Evolutionary conservation across 352 stramenopile genomes (phyloP), one percentile per base, ranked within the genome.

Genomic region (Phytophthora tentaculata): DNA sequence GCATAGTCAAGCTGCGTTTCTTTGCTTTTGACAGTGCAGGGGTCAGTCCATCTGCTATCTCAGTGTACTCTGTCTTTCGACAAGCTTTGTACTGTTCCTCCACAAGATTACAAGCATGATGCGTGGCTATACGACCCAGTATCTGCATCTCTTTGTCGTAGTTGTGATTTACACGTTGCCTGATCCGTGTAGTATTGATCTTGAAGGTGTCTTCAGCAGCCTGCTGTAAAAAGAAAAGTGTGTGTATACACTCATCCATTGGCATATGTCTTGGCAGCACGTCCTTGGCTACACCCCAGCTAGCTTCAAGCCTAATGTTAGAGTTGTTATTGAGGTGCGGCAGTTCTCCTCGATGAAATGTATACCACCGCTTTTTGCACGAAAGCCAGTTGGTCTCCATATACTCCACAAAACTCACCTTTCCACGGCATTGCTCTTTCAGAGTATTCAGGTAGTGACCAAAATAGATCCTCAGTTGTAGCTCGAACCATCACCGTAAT

Each of bases 241-340:
- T 24, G 0, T 64, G 47, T 4, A 64, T 56, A 23, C 39, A 57
- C 12, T 56, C 47, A 28, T 44, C 57, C 32, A 57, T 55, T 8
- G 57, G n/a, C 5, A 58, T 54, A 28, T 60, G 39, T 9, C 22
- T 17, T 9, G 17, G n/a, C 4, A 61, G 26, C 5, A 12, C 32
- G 19, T 52, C n/a, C 26, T 68, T 68, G 5, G 44, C 23, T 9
- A 28, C 28, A 2, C 41, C 51, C 50, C 60, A 67, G 13, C 43
- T 59, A 5, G 39, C 50, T 29, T 60, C 44, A 0, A 61, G n/a
- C 5, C 61, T 7, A 24, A 57, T 61, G 23, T 57, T 68, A 0
- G 61, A 58, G 44, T 68, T 69, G 20, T 62, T 69, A 5, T 39
- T 29, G 5, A 69, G 24, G 29, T 69, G 51, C 8, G 61, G 29